Evolutionary conservation across 1,139 yeast genomes (phyloP).

Genomic region (Lipomyces yarrowii): DNA sequence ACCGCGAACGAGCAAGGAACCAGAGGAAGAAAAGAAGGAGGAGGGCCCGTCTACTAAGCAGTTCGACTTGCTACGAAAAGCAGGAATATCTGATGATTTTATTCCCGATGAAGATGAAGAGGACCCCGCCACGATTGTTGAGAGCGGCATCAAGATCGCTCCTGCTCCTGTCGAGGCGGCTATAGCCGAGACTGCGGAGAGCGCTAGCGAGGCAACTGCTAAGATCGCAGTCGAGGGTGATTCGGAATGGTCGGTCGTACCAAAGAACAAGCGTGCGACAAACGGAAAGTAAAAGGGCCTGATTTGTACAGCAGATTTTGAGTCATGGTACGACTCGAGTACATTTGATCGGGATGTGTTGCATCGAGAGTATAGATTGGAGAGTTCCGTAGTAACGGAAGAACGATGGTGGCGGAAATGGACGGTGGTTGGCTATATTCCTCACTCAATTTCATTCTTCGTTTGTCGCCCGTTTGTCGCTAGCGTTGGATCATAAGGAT

Average conservation of each 20-base stretch:
- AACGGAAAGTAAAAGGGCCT: slow-evolving; percentile 12
- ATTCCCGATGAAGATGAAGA: slow-evolving; percentile 27
- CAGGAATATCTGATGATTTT: slow-evolving; percentile 25
- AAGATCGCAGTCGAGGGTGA: slow-evolving; percentile 14
- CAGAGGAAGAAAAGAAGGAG: slow-evolving; percentile 21
- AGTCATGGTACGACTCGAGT: background rate
- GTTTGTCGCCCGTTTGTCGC: background rate
- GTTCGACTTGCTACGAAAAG: slow-evolving; percentile 23
- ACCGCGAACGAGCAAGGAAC: slow-evolving; percentile 3
- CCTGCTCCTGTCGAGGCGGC: slow-evolving; percentile 15
- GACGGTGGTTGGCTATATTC: background rate
- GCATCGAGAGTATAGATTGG: background rate
- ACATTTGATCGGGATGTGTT: background rate
- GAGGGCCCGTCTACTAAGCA: slow-evolving; percentile 20
- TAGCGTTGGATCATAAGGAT: background rate
- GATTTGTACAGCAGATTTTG: background rate
- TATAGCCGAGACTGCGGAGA: slow-evolving; percentile 5
- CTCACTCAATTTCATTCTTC: background rate
- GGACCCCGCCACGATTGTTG: slow-evolving; percentile 5
- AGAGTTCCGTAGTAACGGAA: background rate
- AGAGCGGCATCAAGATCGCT: slow-evolving; percentile 1
- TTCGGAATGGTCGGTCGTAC: slow-evolving; percentile 26
- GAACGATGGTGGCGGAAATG: background rate
- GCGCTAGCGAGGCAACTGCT: slow-evolving; percentile 14
- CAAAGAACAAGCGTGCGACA: slow-evolving; percentile 21